Base-by-base conservation (phyloP, 2,329 filamentous ascomycete species). In the Cytospora leucostoma region DNA sequence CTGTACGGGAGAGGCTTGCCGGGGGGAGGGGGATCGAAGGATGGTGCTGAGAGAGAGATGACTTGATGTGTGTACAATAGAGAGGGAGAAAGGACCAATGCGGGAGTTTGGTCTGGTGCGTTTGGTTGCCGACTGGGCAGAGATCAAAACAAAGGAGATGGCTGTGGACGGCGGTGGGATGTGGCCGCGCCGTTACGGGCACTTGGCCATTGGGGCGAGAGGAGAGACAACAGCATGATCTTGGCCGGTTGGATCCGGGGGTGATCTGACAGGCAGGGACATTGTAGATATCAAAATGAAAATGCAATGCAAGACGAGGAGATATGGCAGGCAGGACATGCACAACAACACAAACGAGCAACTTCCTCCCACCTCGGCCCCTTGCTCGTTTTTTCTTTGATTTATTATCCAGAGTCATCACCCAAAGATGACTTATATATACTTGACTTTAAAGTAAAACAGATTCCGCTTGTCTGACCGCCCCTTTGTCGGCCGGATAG, bases 211-310 rank as follows among this genome's bases (percentile, higher is more conserved):
- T 55, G 51, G 32, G 47, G 47, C 56, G 27, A 27, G 27, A 11
- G n/a, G n/a, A 12, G 44, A 11, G 12, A 2, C n/a, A 47, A 15
- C 19, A 55, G 38, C 51, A 40, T 61, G 59, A 55, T 61, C 51
- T 55, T 32, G 52, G 27, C 54, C 51, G 27, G 51, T 61, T 50
- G 51, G 59, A 61, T 55, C 51, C 44, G 37, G 51, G 33, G 33
- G 47, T 21, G 59, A 56, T 61, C 33, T 33, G 51, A 56, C 51
- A 37, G 33, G 32, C 44, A 32, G 4, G 59, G 51, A 38, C 32
- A 53, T 33, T 61, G 59, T 61, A 61, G 59, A 61, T 61, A 61
- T 61, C 51, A 33, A 35, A 37, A 61, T 55, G 40, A 38, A 32
- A 44, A 61, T 50, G 51, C 51, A 61, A 61, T 61, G 59, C 49